Conservation (phyloP, 306 rosid species). For the Astragalus membranaceus region DNA sequence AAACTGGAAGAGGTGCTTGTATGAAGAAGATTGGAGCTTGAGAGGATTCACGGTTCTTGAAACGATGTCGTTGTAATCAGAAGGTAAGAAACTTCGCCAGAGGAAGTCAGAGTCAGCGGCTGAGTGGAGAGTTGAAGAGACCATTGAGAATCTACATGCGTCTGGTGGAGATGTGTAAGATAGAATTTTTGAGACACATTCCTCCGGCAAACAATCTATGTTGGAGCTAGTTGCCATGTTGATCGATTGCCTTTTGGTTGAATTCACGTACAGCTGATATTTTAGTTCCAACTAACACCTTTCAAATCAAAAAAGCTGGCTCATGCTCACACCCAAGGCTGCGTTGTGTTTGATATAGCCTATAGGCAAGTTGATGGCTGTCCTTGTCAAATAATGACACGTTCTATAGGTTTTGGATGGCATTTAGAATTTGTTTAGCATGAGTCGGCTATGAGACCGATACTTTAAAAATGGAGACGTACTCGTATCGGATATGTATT, state of each 20-base stretch:
- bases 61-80: conserved; percentile 29
- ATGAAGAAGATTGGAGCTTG: conserved; percentile 22
- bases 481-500: too few species aligned
- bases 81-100: conserved; percentile 54
- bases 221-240: not conserved
- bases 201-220: conserved; percentile 38
- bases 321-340: not conserved
- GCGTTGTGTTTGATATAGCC: too few species aligned
- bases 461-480: too few species aligned
- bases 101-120: conserved; percentile 43
- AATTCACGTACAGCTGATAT: not conserved
- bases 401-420: too few species aligned
- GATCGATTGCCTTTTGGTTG: too few species aligned
- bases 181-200: conserved; percentile 38
- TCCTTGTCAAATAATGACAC: too few species aligned
- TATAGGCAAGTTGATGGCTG: too few species aligned
- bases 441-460: too few species aligned
- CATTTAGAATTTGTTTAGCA: too few species aligned
- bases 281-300: not conserved
- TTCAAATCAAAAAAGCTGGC: not conserved
- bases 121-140: conserved; percentile 38
- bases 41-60: conserved; percentile 25
- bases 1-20: conserved; percentile 38
- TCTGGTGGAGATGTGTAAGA: conserved; percentile 44
- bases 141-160: conserved; percentile 38